Evolutionary conservation across 305 asterid genomes (phyloP).

Genomic region (Solanum hybrid): DNA sequence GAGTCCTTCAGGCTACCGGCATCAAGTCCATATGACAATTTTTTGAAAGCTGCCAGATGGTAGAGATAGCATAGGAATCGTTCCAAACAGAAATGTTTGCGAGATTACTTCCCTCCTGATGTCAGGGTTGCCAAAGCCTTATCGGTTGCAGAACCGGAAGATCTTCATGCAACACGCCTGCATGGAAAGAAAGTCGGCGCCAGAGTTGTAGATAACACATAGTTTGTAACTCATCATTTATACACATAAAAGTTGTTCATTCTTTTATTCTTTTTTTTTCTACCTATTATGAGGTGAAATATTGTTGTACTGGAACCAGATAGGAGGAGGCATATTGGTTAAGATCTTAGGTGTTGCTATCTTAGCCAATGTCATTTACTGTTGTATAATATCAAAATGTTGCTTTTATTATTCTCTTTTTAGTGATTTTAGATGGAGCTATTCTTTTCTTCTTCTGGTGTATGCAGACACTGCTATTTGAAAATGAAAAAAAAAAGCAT

Average conservation of each 20-base stretch:
- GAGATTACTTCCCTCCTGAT: not conserved
- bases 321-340: not conserved
- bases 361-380: not conserved
- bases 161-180: not conserved
- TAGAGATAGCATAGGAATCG: conserved; percentile 7
- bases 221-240: not conserved
- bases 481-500: not conserved
- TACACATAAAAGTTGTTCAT: conserved; percentile 6
- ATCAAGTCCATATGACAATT: conserved; percentile 80
- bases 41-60: conserved; percentile 88
- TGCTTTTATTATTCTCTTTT: not conserved
- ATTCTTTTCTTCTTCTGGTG: not conserved
- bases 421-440: not conserved
- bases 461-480: not conserved
- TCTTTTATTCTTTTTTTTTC: not conserved
- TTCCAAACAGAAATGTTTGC: not conserved
- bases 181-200: not conserved
- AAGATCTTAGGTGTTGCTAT: not conserved
- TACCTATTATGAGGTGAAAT: not conserved
- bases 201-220: conserved; percentile 7
- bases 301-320: not conserved
- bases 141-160: not conserved
- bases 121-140: not conserved
- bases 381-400: not conserved
- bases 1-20: conserved; percentile 63